phyloP scores from a whole-genome alignment of 2,329 filamentous ascomycete genomes.

The Alternaria postmessia region DNA sequence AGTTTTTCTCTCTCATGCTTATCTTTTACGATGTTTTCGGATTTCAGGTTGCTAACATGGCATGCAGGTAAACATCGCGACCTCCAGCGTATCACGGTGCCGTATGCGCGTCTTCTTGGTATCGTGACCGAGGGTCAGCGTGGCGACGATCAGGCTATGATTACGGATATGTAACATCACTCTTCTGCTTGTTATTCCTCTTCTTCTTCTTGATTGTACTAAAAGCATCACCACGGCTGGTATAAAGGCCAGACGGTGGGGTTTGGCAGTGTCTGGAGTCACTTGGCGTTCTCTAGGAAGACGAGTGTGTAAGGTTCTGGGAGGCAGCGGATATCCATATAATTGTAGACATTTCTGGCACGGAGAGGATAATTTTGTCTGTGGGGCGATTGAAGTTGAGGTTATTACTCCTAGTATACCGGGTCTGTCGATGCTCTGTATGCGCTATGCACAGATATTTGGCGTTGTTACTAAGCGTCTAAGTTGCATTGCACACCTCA shows the following conservation, averaged over 20 bases:
- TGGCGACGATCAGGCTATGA: slow-evolving; percentile 46
- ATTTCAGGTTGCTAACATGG: neutral
- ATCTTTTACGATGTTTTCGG: accelerated
- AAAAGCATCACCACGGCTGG: slow-evolving; percentile 1
- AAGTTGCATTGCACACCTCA: neutral
- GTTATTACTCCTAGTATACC: neutral
- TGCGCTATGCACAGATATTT: neutral
- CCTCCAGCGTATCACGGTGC: slow-evolving; percentile 90
- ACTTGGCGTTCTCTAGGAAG: neutral
- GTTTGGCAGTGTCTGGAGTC: neutral
- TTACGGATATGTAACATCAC: slow-evolving; percentile 42
- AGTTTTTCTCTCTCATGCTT: slow-evolving; percentile 3
- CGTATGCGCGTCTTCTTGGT: slow-evolving; percentile 75
- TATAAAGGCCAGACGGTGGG: neutral
- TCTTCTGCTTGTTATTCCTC: neutral
- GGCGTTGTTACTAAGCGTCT: neutral
- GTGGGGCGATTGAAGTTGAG: neutral
- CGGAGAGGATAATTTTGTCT: neutral
- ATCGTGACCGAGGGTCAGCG: slow-evolving; percentile 41
- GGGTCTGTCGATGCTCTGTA: neutral
- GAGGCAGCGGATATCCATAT: neutral
- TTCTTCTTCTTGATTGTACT: slow-evolving; percentile 8
- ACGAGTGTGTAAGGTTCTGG: neutral
- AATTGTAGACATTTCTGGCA: neutral
- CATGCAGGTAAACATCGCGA: slow-evolving; percentile 90